A percentile compares a stretch with the other conserved stretches of the same genome.
Evolutionary conservation across 2,329 filamentous ascomycete genomes (phyloP).

Genomic region (Neonectria hederae): DNA sequence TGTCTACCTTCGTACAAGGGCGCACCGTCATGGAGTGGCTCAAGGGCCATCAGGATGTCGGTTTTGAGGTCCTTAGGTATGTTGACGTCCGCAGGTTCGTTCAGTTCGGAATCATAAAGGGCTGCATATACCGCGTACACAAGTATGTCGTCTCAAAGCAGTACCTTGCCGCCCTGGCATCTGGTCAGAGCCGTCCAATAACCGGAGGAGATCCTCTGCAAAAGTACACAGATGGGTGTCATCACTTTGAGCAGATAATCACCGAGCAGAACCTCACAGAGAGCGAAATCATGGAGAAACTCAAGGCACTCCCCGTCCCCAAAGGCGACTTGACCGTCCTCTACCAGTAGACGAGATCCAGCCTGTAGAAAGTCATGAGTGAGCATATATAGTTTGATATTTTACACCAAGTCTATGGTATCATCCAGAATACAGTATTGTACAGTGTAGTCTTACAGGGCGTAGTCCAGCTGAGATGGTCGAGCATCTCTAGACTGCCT

Average conservation of each 20-base stretch:
- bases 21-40: constrained; percentile 90
- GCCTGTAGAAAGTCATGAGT: background rate
- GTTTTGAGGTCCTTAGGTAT: constrained; percentile 72
- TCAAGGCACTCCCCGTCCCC: constrained; percentile 66
- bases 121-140: constrained; percentile 90
- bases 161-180: constrained; percentile 65
- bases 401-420: constrained; percentile 43
- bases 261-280: constrained; percentile 78
- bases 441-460: constrained; percentile 41
- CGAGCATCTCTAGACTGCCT: background rate
- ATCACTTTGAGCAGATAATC: constrained; percentile 85
- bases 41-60: constrained; percentile 73
- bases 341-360: constrained; percentile 53
- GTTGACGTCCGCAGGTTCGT: constrained; percentile 92
- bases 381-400: constrained; percentile 26
- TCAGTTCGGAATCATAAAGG: constrained; percentile 96
- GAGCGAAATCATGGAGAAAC: constrained; percentile 72
- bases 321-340: constrained; percentile 64
- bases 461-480: constrained; percentile 4
- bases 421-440: constrained; percentile 42
- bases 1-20: constrained; percentile 84
- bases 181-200: constrained; percentile 58
- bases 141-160: constrained; percentile 83
- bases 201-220: constrained; percentile 63
- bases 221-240: constrained; percentile 77